These are phyloP conservation scores for Ogataea populi-albae DNA, from an alignment of 805 yeast species.

Conservation along the genomic window DNA sequence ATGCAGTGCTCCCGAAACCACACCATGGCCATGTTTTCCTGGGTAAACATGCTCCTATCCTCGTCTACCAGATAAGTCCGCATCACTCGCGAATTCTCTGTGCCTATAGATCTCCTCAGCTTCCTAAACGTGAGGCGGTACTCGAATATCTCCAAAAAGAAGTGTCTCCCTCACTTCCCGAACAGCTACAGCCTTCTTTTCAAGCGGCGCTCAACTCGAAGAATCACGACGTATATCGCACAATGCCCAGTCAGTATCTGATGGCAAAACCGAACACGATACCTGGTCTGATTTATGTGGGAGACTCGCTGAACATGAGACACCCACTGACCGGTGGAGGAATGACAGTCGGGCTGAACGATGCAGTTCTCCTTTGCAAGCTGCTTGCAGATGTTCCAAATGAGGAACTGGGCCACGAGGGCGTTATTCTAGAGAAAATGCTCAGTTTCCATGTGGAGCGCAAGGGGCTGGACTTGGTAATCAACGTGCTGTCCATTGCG, in stretches of 20 bases:
- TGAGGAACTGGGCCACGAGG: conserved; percentile 57
- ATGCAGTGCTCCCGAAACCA: conserved; percentile 73
- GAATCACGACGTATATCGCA: conserved; percentile 52
- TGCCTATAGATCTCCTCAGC: conserved; percentile 69
- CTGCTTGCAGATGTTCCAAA: conserved; percentile 55
- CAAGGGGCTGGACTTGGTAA: conserved; percentile 75
- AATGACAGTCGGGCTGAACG: conserved; percentile 95
- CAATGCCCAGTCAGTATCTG: conserved; percentile 93
- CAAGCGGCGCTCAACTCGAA: conserved; percentile 50
- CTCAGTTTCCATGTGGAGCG: conserved; percentile 72
- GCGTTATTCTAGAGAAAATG: conserved; percentile 52
- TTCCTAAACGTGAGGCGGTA: conserved; percentile 63
- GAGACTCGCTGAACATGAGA: conserved; percentile 95
- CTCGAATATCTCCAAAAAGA: conserved; percentile 54
- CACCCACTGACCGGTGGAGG: conserved; percentile 99
- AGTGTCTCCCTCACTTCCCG: conserved; percentile 72
- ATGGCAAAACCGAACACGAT: conserved; percentile 70
- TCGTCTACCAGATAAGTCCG: conserved; percentile 83
- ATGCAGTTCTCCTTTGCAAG: conserved; percentile 66
- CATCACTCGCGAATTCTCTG: conserved; percentile 85
- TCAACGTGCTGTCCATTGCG: conserved; percentile 89
- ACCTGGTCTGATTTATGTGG: conserved; percentile 78
- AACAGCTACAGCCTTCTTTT: conserved; percentile 63
- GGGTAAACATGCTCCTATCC: conserved; percentile 82
- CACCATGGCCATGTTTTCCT: conserved; percentile 87